Evolutionary conservation across 192 early-diverging fungal genomes (phyloP).

Genomic region (Chytriomyces confervae): DNA sequence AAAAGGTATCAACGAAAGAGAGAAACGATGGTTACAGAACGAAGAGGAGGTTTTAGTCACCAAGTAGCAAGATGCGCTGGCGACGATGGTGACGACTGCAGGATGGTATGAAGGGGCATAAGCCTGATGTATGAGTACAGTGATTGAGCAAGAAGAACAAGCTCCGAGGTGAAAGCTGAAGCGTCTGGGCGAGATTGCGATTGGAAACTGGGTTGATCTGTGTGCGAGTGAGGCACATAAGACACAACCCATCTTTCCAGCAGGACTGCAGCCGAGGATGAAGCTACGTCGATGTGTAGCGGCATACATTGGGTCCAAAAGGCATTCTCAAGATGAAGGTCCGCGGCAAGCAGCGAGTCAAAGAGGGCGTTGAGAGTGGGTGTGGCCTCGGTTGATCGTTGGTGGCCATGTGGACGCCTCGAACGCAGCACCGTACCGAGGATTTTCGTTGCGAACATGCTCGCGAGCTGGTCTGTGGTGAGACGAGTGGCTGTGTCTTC

Average conservation of each 20-base stretch:
- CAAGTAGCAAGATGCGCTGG: too few relatives aligned
- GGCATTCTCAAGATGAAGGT: neutral
- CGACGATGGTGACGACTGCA: constrained; percentile 13
- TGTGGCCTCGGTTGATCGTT: too few relatives aligned
- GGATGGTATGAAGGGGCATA: constrained; percentile 49
- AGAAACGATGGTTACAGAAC: too few relatives aligned
- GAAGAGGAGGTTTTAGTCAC: too few relatives aligned
- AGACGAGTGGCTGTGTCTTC: neutral
- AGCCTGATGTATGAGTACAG: constrained; percentile 59
- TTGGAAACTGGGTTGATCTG: neutral
- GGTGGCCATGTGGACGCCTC: neutral
- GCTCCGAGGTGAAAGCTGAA: constrained; percentile 45
- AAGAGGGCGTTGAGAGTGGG: constrained; percentile 16
- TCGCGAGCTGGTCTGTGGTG: neutral
- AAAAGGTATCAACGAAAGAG: too few relatives aligned
- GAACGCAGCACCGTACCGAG: neutral
- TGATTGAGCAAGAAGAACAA: constrained; percentile 56
- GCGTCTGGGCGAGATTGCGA: neutral
- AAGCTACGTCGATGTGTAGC: constrained; percentile 47
- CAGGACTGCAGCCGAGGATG: constrained; percentile 10
- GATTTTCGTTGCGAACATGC: neutral
- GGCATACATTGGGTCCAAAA: constrained; percentile 55
- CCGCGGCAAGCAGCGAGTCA: neutral
- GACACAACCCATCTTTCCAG: constrained; percentile 60
- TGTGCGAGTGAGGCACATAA: constrained; percentile 33